phyloP scores from a whole-genome alignment of 441 rosid genomes.

The Capsella rubella region DNA sequence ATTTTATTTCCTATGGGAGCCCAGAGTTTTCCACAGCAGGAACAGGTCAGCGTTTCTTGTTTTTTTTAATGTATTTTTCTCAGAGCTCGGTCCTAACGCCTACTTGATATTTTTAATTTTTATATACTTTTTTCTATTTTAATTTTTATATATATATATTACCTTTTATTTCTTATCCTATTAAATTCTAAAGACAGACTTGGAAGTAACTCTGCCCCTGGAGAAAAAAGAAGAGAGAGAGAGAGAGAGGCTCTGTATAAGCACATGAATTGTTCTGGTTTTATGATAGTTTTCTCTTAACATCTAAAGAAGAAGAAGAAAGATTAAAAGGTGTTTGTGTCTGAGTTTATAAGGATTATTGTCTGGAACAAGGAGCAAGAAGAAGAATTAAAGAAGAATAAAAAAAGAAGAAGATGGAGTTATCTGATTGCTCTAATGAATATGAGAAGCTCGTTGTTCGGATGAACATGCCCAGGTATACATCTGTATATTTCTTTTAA shows the following conservation, averaged over 20 bases:
- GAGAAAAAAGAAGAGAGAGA: slow-evolving; percentile 13
- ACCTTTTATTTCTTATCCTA: slow-evolving; percentile 41
- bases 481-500: not conserved
- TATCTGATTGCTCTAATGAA: slow-evolving; percentile 75
- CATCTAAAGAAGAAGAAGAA: slow-evolving; percentile 21
- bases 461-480: slow-evolving; percentile 92
- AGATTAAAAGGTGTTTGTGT: not conserved
- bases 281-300: slow-evolving; percentile 1
- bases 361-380: slow-evolving; percentile 18
- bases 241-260: slow-evolving; percentile 32
- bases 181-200: slow-evolving; percentile 36
- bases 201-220: slow-evolving; percentile 42
- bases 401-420: slow-evolving; percentile 57
- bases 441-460: slow-evolving; percentile 88
- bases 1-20: slow-evolving; percentile 30
- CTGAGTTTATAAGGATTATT: slow-evolving; percentile 6
- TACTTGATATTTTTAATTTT: slow-evolving; percentile 13
- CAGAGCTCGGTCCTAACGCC: slow-evolving; percentile 39
- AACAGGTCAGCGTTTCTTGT: slow-evolving; percentile 43
- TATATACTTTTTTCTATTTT: not conserved
- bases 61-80: not conserved
- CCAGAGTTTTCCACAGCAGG: slow-evolving; percentile 37
- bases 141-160: not conserved
- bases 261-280: slow-evolving; percentile 32
- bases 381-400: not conserved